Evolutionary conservation across 352 stramenopile genomes (phyloP).

Genomic region (Phytophthora macrochlamydospora): DNA sequence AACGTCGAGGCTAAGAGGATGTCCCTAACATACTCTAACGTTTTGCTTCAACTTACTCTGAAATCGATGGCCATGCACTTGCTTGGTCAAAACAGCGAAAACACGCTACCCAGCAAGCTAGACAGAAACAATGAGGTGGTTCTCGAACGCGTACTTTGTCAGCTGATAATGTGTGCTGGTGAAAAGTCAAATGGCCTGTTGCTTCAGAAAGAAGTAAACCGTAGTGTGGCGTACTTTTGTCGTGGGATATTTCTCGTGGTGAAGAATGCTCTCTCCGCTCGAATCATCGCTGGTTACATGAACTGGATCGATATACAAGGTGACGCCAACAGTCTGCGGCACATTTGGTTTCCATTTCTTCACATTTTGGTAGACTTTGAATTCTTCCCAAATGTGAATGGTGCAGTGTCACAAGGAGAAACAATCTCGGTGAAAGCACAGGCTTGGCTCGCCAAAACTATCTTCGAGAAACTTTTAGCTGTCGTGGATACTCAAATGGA

Average conservation of each 20-base stretch:
- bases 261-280: constrained; percentile 47
- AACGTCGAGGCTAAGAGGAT: constrained; percentile 46
- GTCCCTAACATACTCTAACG: constrained; percentile 55
- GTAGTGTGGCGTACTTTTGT: constrained; percentile 60
- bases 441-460: constrained; percentile 60
- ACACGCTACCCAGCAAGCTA: constrained; percentile 18
- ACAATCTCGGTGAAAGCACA: constrained; percentile 6
- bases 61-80: constrained; percentile 68
- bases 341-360: constrained; percentile 75
- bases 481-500: constrained; percentile 68
- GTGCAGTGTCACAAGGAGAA: constrained; percentile 13
- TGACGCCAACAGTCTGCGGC: constrained; percentile 60
- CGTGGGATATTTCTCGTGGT: constrained; percentile 60
- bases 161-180: constrained; percentile 43
- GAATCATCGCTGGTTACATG: constrained; percentile 50
- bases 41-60: constrained; percentile 66
- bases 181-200: constrained; percentile 46
- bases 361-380: constrained; percentile 72
- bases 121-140: constrained; percentile 44
- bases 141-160: constrained; percentile 45
- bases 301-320: constrained; percentile 42
- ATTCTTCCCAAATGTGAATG: constrained; percentile 70
- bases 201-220: constrained; percentile 73
- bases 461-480: constrained; percentile 57
- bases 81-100: constrained; percentile 15